These are phyloP conservation scores for Trypanosoma mega DNA, from an alignment of 208 protist genomes.

Conservation along the genomic window DNA sequence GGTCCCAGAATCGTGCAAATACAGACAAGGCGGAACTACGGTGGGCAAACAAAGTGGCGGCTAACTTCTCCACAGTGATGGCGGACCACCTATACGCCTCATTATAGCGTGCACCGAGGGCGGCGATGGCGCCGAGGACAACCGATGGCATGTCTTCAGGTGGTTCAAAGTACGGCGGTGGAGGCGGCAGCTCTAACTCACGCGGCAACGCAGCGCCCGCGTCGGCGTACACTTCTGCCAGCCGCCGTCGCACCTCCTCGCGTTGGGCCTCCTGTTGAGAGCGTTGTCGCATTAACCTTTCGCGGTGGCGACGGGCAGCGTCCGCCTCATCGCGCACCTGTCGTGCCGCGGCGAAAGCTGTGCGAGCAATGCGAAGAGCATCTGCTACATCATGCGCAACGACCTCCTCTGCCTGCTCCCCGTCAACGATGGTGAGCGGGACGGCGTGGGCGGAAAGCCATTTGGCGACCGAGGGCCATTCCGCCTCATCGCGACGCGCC, in stretches of 20 bases:
- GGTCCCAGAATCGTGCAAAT: constrained; percentile 49
- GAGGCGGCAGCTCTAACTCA: constrained; percentile 30
- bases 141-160: constrained; percentile 34
- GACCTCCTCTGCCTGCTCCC: not conserved
- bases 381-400: constrained; percentile 34
- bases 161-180: constrained; percentile 19
- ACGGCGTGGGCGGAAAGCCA: not conserved
- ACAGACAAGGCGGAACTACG: constrained; percentile 30
- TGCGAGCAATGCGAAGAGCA: constrained; percentile 30
- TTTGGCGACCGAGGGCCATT: too few species aligned
- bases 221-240: constrained; percentile 67
- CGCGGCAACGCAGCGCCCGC: constrained; percentile 61
- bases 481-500: too few species aligned
- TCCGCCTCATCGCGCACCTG: constrained; percentile 36
- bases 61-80: constrained; percentile 28
- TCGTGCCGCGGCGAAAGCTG: constrained; percentile 33
- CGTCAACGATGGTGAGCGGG: not conserved
- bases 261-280: constrained; percentile 41
- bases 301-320: constrained; percentile 36
- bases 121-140: constrained; percentile 39
- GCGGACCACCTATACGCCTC: constrained; percentile 43
- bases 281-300: constrained; percentile 35
- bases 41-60: constrained; percentile 50
- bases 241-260: constrained; percentile 67
- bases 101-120: constrained; percentile 49